These are phyloP conservation scores for Lactarius akahatsu DNA, from an alignment of 768 basidiomycete genomes.

Conservation along the genomic window DNA sequence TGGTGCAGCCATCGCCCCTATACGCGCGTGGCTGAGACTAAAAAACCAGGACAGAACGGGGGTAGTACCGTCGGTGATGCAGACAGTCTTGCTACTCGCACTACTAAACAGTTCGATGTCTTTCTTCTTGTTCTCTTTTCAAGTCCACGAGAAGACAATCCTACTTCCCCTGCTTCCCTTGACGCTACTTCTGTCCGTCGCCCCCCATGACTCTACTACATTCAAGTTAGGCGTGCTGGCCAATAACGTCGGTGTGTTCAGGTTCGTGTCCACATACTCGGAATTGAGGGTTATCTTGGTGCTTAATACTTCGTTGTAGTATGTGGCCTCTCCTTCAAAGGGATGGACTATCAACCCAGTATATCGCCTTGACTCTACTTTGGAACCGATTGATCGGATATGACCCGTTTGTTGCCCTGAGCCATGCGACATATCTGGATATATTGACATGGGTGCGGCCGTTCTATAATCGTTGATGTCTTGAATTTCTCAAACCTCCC, in stretches of 20 bases:
- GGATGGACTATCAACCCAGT: conserved; percentile 77
- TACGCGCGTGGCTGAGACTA: conserved; percentile 41
- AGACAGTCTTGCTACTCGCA: conserved; percentile 75
- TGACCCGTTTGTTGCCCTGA: conserved; percentile 53
- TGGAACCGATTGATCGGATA: conserved; percentile 88
- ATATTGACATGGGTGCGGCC: conserved; percentile 49
- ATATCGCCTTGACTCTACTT: conserved; percentile 59
- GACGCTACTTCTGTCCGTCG: conserved; percentile 66
- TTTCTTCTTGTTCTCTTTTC: conserved; percentile 96
- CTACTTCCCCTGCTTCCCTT: conserved; percentile 83
- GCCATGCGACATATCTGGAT: conserved; percentile 50
- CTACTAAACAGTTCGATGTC: conserved; percentile 81
- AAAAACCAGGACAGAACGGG: conserved; percentile 22
- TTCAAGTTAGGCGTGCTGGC: conserved; percentile 72
- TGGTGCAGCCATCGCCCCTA: conserved; percentile 52
- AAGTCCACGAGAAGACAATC: conserved; percentile 95
- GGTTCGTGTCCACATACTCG: conserved; percentile 48
- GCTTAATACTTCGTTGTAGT: conserved; percentile 43
- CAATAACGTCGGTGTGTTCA: conserved; percentile 86
- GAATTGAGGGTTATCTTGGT: conserved; percentile 3
- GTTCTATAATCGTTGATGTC: conserved; percentile 25
- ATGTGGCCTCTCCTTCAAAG: conserved; percentile 89
- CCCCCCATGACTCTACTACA: conserved; percentile 48
- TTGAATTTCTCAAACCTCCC: neutral
- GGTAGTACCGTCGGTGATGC: conserved; percentile 46